Evolutionary conservation across 768 basidiomycete species (phyloP), one percentile per base, ranked within the genome.

Genomic region (Hypholoma fasciculare): DNA sequence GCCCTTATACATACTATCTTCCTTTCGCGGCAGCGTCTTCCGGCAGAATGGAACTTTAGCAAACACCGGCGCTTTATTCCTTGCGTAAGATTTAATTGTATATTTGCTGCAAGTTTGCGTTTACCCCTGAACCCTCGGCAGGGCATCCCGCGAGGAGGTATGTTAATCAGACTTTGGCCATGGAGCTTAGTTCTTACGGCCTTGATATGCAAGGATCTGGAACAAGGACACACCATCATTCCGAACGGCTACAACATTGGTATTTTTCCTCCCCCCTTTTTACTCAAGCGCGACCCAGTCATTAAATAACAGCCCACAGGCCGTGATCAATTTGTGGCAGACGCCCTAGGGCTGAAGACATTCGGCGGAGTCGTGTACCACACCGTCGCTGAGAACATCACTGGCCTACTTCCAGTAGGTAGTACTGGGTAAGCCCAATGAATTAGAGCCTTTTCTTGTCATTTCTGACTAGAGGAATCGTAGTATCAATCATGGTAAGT

Each of bases 331-430:
- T 61, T 75, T 14, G 70, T 69, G 13, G 50, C 60, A n/a, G 66
- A 57, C 37, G 75, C 75, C 13, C 36, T 69, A 12, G 74, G 72
- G 13, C 64, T 61, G 26, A 78, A 70, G 1, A 69, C 54, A 47
- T 82, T 77, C 52, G 71, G 63, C 8, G 81, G 79, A n/a, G 67
- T 83, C 20, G 74, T 61, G 0, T 90, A 87, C 60, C 63, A 51
- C 17, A 83, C 85, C 0, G 71, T 68, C 1, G 76, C 73, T 8
- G 56, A 75, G 62, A 80, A 80, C 49, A 50, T 88, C 20, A 80
- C 80, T 3, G 84, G 84, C 4, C 73, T 90, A 23, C 75, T 89
- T 58, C 63, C 80, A 2, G 60, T 81, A 6, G 87, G 88, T 4
- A 70, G 75, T 26, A 50, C 67, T 0, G 83, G 86, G 72, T 77